Evolutionary conservation across 2,329 filamentous ascomycete genomes (phyloP), one percentile per base, ranked within the genome.

Genomic region (Passalora sequoiae): DNA sequence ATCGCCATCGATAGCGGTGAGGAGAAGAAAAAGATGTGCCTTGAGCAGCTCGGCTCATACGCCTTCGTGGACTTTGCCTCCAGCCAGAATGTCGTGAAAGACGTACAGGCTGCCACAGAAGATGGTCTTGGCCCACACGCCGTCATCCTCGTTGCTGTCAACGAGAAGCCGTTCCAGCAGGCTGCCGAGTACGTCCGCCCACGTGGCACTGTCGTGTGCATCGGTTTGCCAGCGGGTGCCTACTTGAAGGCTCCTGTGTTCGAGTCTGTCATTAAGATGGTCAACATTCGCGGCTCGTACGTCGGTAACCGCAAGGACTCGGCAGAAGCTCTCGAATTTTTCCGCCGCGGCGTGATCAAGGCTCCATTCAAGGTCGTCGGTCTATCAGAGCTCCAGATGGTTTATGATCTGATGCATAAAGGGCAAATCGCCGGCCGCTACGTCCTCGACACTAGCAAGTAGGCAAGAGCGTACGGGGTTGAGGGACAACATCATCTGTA

Each of bases 81-180:
- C 45, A 81, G 78, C 63, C 79, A 82, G 67, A 83, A 95, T 68
- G 68, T 96, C 19, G 84, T 94, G 56, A 78, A 79, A 56, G 87
- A 94, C 54, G 89, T 96, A 53, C 86, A 89, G 72, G 81, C 80
- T 35, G 82, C 83, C 20, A 94, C 87, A 1, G 69, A 78, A 20
- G 88, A 91, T 57, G 86, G 86, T 15, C 76, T 87, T 12, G 91
- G 91, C 40, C 89, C 89, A 4, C 85, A 94, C 60, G 89, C 88
- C 28, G 89, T 91, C 49, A 74, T 96, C 54, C 75, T 96, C 32
- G 80, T 96, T 48, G 89, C 91, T 49, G 89, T 87, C 40, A 78
- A 75, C 58, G 89, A 96, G 77, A 87, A 84, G 74, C 91, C 91
- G 41, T 96, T 96, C 81, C 88, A 95, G 72, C 89, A 96, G 72